Base-by-base conservation (phyloP, 139 green algal genomes). In the Chlamydomonas incerta region DNA sequence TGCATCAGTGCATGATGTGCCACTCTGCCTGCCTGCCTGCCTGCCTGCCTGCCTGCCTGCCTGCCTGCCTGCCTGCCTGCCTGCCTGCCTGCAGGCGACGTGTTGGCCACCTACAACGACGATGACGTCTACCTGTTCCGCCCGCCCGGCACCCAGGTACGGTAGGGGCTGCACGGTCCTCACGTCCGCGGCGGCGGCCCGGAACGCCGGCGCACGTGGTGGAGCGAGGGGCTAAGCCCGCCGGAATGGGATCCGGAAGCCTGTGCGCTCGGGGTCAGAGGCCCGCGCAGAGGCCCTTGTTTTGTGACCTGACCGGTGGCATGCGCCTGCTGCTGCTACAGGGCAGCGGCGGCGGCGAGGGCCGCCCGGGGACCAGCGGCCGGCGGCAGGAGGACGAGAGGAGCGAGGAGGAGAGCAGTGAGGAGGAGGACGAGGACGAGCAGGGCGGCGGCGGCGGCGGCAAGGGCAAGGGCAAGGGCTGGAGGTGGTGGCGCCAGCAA, bases 21-120 rank as follows among this genome's bases (percentile, higher is more conserved):
- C n/a, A n/a, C n/a, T n/a, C n/a, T n/a, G n/a, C n/a, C n/a, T n/a
- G 50, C 50, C 50, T 10, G 50, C 50, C 11, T 57, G 50, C 50
- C 14, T 14, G 50, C 11, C 14, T 10, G 50, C 50, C 50, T 57
- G 50, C 50, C 50, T 66, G 58, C 58, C 23, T 11, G 18, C 18
- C 20, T 5, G 26, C 23, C 21, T 66, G 58, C 58, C 26, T 11
- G 13, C 18, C 0, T 70, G 29, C 29, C 5, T 15, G 29, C 29
- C 29, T 35, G 28, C 29, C 10, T 15, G 24, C 26, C 13, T 57
- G 15, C 63, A 85, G 92, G 88, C n/a, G 87, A 95, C 69, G 85
- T 95, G n/a, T 86, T 95, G 62, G 90, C 89, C n/a, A 93, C 90
- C 10, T 95, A 95, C 87, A 93, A 93, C 83, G 87, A 95, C 82